Base-by-base conservation (phyloP, 306 rosid genomes). In the Sicyos edulis region DNA sequence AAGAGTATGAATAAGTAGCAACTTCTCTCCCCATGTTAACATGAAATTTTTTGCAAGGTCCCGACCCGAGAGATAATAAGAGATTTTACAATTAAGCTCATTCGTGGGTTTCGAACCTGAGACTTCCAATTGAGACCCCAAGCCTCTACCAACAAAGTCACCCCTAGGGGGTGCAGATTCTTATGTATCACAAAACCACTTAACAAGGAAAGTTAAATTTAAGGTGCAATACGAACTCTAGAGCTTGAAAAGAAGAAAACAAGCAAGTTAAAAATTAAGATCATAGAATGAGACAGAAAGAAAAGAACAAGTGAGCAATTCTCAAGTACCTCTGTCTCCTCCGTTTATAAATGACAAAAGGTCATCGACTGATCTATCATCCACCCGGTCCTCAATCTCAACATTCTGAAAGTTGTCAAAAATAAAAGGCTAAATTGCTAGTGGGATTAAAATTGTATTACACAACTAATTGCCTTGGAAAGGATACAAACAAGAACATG, bases 281-380 rank as follows among this genome's bases (percentile, higher is more conserved):
- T 45, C 4, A 20, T 24, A 32, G 19, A 15, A 58, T 20, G 47
- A 17, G 51, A 50, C 11, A 59, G 20, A 61, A 47, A 74, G 37
- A 65, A 17, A 37, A 50, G 60, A 47, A 22, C 20, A 15, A 22
- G 57, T 19, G 44, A 49, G 4, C 54, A 42, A 54, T 45, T 65
- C 54, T 40, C 61, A 64, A 58, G 78, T 83, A 88, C 97, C 90
- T 83, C 81, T 80, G 59, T 83, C 83, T 73, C 78, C 90, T 70
- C 92, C 95, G 77, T 92, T 92, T 71, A 92, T 92, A 80, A 86
- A 92, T 72, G 96, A 85, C 80, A 92, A 85, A 32, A 92, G 89
- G 77, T 92, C 97, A 76, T 92, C 97, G 8, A 92, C 89, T 32
- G 97, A 92, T 66, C 96, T 96, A 53, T 89, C 90, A 76, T 89